These are phyloP conservation scores for Myriosclerotinia scirpicola DNA, from an alignment of 2,329 filamentous ascomycete genomes.

Conservation along the genomic window DNA sequence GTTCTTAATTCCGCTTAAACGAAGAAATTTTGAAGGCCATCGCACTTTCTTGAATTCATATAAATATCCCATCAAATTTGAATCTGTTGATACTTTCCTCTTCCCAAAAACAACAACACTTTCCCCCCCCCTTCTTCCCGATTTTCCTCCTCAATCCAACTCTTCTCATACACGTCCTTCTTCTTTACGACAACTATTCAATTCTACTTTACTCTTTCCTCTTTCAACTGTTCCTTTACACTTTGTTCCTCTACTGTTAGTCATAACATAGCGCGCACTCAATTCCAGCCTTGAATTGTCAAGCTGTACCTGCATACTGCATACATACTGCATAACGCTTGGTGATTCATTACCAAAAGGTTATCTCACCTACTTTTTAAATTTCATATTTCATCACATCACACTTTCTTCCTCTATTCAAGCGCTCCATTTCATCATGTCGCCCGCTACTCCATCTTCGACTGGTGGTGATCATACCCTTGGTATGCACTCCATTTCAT, in stretches of 20 bases:
- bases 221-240: conserved; percentile 6
- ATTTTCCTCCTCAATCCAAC: background rate
- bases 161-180: background rate
- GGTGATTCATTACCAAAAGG: background rate
- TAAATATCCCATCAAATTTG: background rate
- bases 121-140: background rate
- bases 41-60: conserved; percentile 8
- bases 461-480: conserved; percentile 5
- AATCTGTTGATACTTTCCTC: conserved; percentile 9
- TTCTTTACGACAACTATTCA: background rate
- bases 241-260: background rate
- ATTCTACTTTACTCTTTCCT: background rate
- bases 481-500: conserved; percentile 12
- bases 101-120: conserved; percentile 4
- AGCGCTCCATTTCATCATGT: conserved; percentile 11
- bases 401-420: conserved; percentile 3
- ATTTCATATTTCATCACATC: background rate
- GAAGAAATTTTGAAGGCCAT: background rate
- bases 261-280: background rate
- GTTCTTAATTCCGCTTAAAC: background rate
- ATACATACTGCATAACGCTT: background rate
- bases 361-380: no score
- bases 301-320: background rate
- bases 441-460: conserved; percentile 22
- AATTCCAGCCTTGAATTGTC: background rate